phyloP scores from a whole-genome alignment of 2,329 filamentous ascomycete species.

The Cladosporium sp. region DNA sequence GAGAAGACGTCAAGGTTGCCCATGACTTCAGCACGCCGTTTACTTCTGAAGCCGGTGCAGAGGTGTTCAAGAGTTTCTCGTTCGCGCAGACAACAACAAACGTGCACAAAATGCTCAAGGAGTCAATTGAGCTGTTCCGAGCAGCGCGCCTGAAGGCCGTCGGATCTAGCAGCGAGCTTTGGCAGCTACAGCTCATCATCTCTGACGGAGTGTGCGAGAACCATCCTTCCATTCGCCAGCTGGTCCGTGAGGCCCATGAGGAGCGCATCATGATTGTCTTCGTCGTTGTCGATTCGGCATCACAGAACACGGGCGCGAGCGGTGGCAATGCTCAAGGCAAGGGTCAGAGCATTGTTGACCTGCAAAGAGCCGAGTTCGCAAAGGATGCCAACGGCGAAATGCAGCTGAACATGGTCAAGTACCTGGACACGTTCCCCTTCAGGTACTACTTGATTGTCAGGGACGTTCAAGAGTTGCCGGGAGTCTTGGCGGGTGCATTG shows the following conservation, averaged over 20 bases:
- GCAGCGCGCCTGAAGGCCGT: slow-evolving; percentile 65
- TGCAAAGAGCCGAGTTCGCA: slow-evolving; percentile 83
- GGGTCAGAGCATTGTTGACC: slow-evolving; percentile 72
- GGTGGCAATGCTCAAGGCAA: slow-evolving; percentile 38
- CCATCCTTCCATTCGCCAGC: slow-evolving; percentile 76
- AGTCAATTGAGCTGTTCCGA: slow-evolving; percentile 79
- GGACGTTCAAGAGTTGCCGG: slow-evolving; percentile 85
- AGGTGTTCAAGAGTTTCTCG: slow-evolving; percentile 78
- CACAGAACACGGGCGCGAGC: slow-evolving; percentile 20
- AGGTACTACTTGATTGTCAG: slow-evolving; percentile 94
- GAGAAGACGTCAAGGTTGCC: slow-evolving; percentile 76
- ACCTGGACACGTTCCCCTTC: slow-evolving; percentile 95
- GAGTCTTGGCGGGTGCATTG: slow-evolving; percentile 80
- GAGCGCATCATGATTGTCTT: slow-evolving; percentile 98
- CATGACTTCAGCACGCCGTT: slow-evolving; percentile 85
- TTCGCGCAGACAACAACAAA: slow-evolving; percentile 87
- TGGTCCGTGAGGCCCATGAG: slow-evolving; percentile 85
- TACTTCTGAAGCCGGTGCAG: slow-evolving; percentile 75
- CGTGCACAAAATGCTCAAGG: slow-evolving; percentile 72
- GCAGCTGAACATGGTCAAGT: slow-evolving; percentile 78
- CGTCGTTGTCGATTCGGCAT: slow-evolving; percentile 78
- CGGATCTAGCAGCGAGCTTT: slow-evolving; percentile 67
- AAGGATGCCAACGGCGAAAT: slow-evolving; percentile 64
- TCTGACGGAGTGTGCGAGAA: slow-evolving; percentile 92
- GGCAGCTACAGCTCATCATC: slow-evolving; percentile 92